These are phyloP conservation scores for Rhizoctonia solani DNA, from an alignment of 1,284 basidiomycete species.

Conservation along the genomic window DNA sequence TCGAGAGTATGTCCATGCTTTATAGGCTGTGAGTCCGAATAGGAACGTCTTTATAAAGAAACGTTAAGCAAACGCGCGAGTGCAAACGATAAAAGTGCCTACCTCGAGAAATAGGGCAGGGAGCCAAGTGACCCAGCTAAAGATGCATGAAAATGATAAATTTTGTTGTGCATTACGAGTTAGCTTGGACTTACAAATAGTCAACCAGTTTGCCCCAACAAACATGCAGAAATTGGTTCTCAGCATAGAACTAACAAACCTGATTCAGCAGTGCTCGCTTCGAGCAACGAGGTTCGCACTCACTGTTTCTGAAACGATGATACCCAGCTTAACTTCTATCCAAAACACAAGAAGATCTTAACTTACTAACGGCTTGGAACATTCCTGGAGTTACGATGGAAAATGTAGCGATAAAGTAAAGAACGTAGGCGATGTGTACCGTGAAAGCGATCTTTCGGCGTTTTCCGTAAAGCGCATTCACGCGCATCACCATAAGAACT, in stretches of 20 bases:
- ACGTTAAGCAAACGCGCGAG: not conserved
- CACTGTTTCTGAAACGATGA: conserved; percentile 12
- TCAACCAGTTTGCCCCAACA: conserved; percentile 10
- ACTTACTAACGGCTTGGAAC: conserved; percentile 23
- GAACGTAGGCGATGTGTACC: not conserved
- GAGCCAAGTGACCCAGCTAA: conserved; percentile 24
- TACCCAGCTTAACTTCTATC: not conserved
- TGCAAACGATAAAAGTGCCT: not conserved
- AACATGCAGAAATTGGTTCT: conserved; percentile 7
- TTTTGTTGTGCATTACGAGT: not conserved
- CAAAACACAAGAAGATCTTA: not conserved
- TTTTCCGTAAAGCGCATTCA: conserved; percentile 15
- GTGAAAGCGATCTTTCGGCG: not conserved
- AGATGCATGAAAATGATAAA: not conserved
- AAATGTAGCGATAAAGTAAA: conserved; percentile 22
- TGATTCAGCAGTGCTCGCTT: not conserved
- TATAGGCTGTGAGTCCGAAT: conserved; percentile 12
- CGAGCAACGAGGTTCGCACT: not conserved
- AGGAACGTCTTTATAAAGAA: conserved; percentile 1
- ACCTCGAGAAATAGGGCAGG: conserved; percentile 26
- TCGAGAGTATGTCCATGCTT: conserved; percentile 6
- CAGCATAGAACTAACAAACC: conserved; percentile 7
- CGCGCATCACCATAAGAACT: conserved; percentile 21
- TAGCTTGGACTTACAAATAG: not conserved
- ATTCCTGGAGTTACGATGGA: conserved; percentile 11